Conservation (phyloP, 2,329 filamentous ascomycete species). For the Pyrenochaeta sp. region DNA sequence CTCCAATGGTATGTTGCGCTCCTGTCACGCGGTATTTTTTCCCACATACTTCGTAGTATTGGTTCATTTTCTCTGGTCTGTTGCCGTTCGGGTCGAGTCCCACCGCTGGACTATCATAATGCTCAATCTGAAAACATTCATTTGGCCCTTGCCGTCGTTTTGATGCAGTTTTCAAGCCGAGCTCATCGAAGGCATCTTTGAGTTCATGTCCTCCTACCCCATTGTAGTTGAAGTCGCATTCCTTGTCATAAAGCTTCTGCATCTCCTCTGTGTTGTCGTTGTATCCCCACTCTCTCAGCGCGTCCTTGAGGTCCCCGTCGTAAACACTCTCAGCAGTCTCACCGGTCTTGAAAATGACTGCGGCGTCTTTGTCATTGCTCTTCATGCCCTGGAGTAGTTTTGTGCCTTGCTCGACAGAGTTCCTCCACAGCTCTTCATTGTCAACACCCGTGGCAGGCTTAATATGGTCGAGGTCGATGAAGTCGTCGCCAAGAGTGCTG, state of each 20-base stretch:
- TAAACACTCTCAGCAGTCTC: conserved; percentile 9
- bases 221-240: conserved; percentile 13
- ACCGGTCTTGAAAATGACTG: conserved; percentile 8
- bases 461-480: background rate
- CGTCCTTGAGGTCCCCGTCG: conserved; percentile 12
- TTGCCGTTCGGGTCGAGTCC: conserved; percentile 6
- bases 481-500: background rate
- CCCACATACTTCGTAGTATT: conserved; percentile 22
- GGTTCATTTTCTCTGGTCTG: conserved; percentile 5
- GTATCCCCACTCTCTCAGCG: conserved; percentile 16
- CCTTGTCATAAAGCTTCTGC: conserved; percentile 5
- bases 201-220: conserved; percentile 10
- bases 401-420: conserved; percentile 11
- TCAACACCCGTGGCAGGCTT: background rate
- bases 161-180: conserved; percentile 12
- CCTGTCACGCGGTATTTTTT: conserved; percentile 16
- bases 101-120: conserved; percentile 13
- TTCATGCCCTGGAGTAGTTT: conserved; percentile 21
- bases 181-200: conserved; percentile 6
- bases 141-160: conserved; percentile 18
- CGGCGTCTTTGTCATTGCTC: conserved; percentile 12
- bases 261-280: conserved; percentile 13
- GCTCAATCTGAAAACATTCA: conserved; percentile 21
- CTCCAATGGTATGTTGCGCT: conserved; percentile 16
- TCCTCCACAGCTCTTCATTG: conserved; percentile 7